Conservation (phyloP, 257 asterid species). For the Sherardia arvensis region DNA sequence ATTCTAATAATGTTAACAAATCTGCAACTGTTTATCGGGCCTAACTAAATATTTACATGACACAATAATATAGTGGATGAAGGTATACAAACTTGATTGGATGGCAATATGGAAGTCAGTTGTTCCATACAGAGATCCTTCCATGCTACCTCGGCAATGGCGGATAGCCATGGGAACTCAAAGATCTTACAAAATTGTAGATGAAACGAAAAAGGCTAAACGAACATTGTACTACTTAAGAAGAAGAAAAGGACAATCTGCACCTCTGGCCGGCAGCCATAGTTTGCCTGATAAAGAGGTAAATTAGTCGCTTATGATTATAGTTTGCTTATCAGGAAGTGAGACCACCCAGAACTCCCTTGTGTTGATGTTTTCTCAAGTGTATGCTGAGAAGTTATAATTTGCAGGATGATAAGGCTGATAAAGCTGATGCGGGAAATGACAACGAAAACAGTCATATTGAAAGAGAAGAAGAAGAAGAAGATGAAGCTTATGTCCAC, state of each 20-base stretch:
- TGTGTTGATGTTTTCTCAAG: background rate
- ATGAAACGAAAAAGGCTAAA: conserved; percentile 60
- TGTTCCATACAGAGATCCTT: conserved; percentile 95
- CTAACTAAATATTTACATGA: conserved; percentile 7
- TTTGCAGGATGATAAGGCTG: conserved; percentile 56
- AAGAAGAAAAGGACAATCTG: conserved; percentile 51
- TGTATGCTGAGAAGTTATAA: conserved; percentile 8
- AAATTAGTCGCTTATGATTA: conserved; percentile 6
- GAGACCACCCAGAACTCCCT: background rate
- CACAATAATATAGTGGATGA: conserved; percentile 62
- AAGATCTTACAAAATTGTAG: conserved; percentile 78
- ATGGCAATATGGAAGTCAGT: conserved; percentile 77
- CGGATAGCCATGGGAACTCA: conserved; percentile 94
- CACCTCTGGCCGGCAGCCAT: conserved; percentile 39
- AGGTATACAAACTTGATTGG: conserved; percentile 87
- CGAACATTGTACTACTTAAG: conserved; percentile 51
- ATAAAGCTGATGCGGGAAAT: conserved; percentile 41
- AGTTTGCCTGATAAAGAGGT: conserved; percentile 75
- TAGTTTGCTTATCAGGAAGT: background rate
- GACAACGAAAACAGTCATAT: conserved; percentile 32
- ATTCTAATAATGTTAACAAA: background rate
- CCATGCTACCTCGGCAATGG: conserved; percentile 93
- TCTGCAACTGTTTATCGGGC: background rate
- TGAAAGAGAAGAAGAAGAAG: conserved; percentile 56
- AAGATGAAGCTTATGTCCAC: conserved; percentile 79